phyloP scores from a whole-genome alignment of 208 protist species.

The Strigomonas culicis region DNA sequence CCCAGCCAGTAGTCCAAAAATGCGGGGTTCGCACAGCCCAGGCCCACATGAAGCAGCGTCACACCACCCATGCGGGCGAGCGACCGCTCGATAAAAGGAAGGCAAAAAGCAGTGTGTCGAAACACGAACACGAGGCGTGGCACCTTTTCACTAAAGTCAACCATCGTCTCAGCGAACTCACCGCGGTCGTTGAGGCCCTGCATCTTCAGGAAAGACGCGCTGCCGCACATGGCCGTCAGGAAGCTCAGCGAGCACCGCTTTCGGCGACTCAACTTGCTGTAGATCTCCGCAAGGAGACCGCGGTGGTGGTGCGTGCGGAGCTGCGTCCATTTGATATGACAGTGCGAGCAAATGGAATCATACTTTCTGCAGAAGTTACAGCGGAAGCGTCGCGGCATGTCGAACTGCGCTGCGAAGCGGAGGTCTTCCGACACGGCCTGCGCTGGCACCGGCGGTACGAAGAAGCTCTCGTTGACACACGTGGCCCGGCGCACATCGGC shows the following conservation, averaged over 20 bases:
- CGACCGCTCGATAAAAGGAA: too few species aligned
- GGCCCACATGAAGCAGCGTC: neutral
- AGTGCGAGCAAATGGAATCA: constrained; percentile 51
- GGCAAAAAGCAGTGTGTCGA: too few species aligned
- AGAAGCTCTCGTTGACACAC: neutral
- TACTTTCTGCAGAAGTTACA: constrained; percentile 51
- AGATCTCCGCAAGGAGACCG: constrained; percentile 12
- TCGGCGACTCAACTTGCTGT: constrained; percentile 22
- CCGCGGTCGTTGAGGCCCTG: constrained; percentile 26
- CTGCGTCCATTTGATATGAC: constrained; percentile 35
- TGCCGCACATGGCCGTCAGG: constrained; percentile 32
- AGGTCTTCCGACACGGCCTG: neutral
- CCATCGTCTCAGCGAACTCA: too few species aligned
- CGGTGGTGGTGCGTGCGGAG: constrained; percentile 17
- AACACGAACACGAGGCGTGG: too few species aligned
- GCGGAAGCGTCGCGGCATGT: constrained; percentile 37
- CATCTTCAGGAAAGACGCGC: constrained; percentile 31
- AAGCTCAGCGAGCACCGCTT: constrained; percentile 23
- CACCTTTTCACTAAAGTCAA: too few species aligned
- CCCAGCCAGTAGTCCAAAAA: neutral
- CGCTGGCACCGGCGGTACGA: neutral
- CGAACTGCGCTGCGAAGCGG: constrained; percentile 25
- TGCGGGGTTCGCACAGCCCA: neutral
- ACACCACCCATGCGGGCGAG: neutral
- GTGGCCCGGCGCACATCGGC: neutral